phyloP scores from a whole-genome alignment of 1,284 basidiomycete species.

The Austroboletus niveus region DNA sequence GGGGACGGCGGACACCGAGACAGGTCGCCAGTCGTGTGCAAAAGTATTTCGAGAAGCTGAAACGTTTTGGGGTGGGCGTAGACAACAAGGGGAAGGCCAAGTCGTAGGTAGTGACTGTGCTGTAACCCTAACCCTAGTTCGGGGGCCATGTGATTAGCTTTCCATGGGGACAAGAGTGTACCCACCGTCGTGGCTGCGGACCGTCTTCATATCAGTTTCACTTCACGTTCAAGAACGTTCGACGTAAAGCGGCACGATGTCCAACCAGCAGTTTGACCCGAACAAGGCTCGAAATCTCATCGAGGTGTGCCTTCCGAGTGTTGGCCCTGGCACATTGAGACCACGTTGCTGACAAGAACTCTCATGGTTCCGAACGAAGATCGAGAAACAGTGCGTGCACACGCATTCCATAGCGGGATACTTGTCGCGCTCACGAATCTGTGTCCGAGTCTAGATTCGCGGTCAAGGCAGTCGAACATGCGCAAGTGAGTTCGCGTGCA shows the following conservation, averaged over 20 bases:
- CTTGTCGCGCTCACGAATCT: conserved; percentile 19
- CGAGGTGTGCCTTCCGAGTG: conserved; percentile 54
- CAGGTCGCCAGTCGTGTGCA: conserved; percentile 85
- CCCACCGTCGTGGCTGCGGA: conserved; percentile 7
- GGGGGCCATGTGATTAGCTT: not conserved
- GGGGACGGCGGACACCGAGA: conserved; percentile 66
- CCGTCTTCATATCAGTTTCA: conserved; percentile 42
- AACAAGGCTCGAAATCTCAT: conserved; percentile 85
- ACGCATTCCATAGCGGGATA: conserved; percentile 2
- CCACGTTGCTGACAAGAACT: conserved; percentile 24
- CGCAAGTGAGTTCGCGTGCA: conserved; percentile 60
- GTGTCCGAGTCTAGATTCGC: conserved; percentile 64
- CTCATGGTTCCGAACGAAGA: conserved; percentile 44
- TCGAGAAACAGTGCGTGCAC: conserved; percentile 88
- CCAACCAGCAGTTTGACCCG: conserved; percentile 65
- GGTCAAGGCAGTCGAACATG: conserved; percentile 94
- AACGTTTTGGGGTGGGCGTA: conserved; percentile 57
- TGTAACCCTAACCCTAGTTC: conserved; percentile 28
- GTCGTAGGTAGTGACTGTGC: conserved; percentile 10
- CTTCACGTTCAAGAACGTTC: conserved; percentile 2
- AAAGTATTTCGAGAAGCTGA: conserved; percentile 81
- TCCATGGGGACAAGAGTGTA: no score
- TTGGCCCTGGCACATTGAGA: conserved; percentile 10
- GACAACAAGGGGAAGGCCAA: conserved; percentile 38
- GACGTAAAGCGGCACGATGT: conserved; percentile 30